A percentile compares a stretch with the other conserved stretches of the same genome.
Evolutionary conservation across 805 yeast genomes (phyloP).

Genomic region (Candida tallmaniae): DNA sequence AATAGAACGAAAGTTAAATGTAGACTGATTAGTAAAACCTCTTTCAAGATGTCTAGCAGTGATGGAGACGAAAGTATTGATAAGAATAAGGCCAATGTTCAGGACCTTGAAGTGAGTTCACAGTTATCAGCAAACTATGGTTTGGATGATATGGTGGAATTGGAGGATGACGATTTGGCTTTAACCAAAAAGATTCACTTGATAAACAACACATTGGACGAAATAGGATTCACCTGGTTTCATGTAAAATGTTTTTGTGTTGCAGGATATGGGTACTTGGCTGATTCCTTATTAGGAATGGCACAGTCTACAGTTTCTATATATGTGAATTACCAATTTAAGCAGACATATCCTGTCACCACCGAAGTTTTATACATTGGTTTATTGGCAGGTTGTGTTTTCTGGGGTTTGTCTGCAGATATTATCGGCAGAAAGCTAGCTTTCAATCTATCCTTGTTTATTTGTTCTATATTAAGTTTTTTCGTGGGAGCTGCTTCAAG

Average conservation of each 20-base stretch:
- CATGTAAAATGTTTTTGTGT: slow-evolving; percentile 46
- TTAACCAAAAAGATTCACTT: slow-evolving; percentile 21
- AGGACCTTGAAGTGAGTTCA: no score
- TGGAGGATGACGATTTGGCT: slow-evolving; percentile 8
- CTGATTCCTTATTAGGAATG: slow-evolving; percentile 48
- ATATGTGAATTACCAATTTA: slow-evolving; percentile 46
- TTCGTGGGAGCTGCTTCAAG: slow-evolving; percentile 23
- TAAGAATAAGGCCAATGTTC: no score
- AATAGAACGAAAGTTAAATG: no score
- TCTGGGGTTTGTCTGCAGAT: slow-evolving; percentile 56
- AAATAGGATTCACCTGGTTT: slow-evolving; percentile 48
- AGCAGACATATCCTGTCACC: slow-evolving; percentile 38
- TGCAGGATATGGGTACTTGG: slow-evolving; percentile 55
- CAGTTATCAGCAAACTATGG: no score
- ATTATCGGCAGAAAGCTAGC: slow-evolving; percentile 51
- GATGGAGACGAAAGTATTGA: no score
- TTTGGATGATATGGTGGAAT: slow-evolving; percentile 7
- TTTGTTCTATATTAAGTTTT: slow-evolving; percentile 19
- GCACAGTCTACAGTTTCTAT: slow-evolving; percentile 44
- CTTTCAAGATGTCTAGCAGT: no score
- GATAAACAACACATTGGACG: slow-evolving; percentile 29
- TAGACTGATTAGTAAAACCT: no score
- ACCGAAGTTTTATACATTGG: slow-evolving; percentile 40
- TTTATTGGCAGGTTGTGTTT: slow-evolving; percentile 45
- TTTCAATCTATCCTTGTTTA: slow-evolving; percentile 30